These are phyloP conservation scores for Pythium rishiriense DNA, from an alignment of 352 stramenopile species.

Conservation along the genomic window DNA sequence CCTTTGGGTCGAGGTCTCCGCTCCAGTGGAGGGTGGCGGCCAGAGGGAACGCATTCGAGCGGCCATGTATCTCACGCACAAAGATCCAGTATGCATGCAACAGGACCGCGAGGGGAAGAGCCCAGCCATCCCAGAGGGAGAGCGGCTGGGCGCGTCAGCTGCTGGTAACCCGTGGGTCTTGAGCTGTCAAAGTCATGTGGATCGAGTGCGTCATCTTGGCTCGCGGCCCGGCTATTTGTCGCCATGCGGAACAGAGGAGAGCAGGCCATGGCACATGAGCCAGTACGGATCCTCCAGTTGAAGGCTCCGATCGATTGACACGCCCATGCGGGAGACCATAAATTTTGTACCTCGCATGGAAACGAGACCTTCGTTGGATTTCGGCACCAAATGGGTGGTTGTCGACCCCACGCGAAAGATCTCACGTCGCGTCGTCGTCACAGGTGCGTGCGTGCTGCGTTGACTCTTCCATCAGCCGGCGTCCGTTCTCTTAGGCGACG, in stretches of 20 bases:
- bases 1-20: too few species aligned
- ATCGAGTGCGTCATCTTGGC: not conserved
- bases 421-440: not conserved
- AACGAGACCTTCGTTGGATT: not conserved
- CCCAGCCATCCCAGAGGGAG: not conserved
- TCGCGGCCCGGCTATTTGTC: not conserved
- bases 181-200: not conserved
- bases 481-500: constrained; percentile 4
- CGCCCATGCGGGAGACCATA: not conserved
- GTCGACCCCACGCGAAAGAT: not conserved
- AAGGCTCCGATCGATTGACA: too few species aligned
- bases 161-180: not conserved
- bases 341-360: not conserved
- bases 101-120: not conserved
- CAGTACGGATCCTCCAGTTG: not conserved
- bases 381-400: not conserved
- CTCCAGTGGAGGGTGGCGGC: not conserved
- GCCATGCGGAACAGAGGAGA: constrained; percentile 1
- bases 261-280: not conserved
- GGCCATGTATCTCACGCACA: not conserved
- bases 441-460: not conserved
- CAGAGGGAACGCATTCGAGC: not conserved
- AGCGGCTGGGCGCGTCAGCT: not conserved
- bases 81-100: not conserved
- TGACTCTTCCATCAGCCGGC: not conserved